Conservation (phyloP, 805 yeast genomes). For the Zygotorulaspora danielsina region DNA sequence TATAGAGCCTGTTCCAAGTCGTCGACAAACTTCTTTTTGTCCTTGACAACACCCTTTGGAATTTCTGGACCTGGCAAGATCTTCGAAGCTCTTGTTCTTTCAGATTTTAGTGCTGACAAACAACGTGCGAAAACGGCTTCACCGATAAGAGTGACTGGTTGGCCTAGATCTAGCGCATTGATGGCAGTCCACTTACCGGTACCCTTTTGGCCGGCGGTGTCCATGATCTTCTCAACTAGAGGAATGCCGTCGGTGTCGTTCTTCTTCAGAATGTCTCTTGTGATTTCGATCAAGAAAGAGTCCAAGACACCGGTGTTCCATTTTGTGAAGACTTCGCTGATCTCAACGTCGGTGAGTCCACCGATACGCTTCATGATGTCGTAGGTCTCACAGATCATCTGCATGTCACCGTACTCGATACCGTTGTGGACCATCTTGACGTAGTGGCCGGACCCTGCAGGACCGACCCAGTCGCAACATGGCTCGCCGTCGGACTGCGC, state of each 20-base stretch:
- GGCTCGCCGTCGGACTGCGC: conserved; percentile 99
- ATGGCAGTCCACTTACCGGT: conserved; percentile 99
- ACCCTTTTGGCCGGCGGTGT: conserved; percentile 98
- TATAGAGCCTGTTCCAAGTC: conserved; percentile 96
- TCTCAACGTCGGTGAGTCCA: conserved; percentile 84
- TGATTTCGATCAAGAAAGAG: conserved; percentile 94
- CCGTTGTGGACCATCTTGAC: conserved; percentile 99
- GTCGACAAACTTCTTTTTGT: conserved; percentile 80
- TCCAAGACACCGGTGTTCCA: conserved; percentile 98
- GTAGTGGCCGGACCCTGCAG: conserved; percentile 97
- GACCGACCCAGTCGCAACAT: conserved; percentile 99
- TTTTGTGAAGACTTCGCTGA: conserved; percentile 81
- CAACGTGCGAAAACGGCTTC: conserved; percentile 98
- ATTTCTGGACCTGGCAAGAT: conserved; percentile 73
- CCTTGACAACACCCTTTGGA: conserved; percentile 59
- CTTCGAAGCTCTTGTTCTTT: conserved; percentile 83
- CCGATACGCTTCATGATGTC: conserved; percentile 93
- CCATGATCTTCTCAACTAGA: conserved; percentile 92
- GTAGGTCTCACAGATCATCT: conserved; percentile 96
- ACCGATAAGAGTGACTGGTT: conserved; percentile 97
- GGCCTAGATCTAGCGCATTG: conserved; percentile 94
- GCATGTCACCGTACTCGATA: conserved; percentile 99
- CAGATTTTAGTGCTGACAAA: conserved; percentile 85
- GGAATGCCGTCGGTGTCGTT: conserved; percentile 90
- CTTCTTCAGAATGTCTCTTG: conserved; percentile 88